A percentile compares a stretch with the other conserved stretches of the same genome.
Conservation (phyloP, 257 asterid genomes). For the Asclepias syriaca region DNA sequence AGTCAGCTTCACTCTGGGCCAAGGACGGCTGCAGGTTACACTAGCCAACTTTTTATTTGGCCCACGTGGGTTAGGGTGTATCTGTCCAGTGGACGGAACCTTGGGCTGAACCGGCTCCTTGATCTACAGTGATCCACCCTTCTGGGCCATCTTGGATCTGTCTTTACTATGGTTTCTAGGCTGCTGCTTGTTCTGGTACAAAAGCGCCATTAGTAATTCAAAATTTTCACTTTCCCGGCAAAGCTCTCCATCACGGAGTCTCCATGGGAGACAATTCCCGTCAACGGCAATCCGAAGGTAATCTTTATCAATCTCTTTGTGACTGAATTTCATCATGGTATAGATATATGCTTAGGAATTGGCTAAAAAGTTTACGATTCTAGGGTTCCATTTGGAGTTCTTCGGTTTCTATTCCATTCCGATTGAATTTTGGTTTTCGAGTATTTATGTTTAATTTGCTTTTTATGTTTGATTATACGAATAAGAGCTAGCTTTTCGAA, state of each 20-base stretch:
- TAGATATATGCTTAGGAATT: not conserved
- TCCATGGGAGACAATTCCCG: constrained; percentile 34
- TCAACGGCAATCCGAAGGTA: constrained; percentile 31
- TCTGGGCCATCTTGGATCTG: too few species aligned
- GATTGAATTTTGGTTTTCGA: not conserved
- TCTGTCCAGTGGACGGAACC: too few species aligned
- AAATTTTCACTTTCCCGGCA: constrained; percentile 53
- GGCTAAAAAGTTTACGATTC: not conserved
- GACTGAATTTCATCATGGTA: not conserved
- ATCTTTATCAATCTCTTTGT: not conserved
- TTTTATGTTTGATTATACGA: not conserved
- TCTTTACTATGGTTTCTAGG: too few species aligned
- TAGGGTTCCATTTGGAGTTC: constrained; percentile 7
- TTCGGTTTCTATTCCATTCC: not conserved
- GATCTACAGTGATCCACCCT: too few species aligned
- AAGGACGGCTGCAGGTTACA: too few species aligned
- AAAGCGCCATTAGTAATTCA: constrained; percentile 17
- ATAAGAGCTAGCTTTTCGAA: not conserved
- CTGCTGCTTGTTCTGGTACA: too few species aligned
- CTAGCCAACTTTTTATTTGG: too few species aligned
- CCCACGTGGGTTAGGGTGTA: too few species aligned
- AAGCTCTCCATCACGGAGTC: constrained; percentile 12
- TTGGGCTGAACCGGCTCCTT: too few species aligned
- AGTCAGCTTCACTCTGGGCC: too few species aligned
- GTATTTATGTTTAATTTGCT: not conserved